A percentile compares a stretch with the other conserved stretches of the same genome.
phyloP scores from a whole-genome alignment of 106 monocot species.

The Dendrobium nobile region DNA sequence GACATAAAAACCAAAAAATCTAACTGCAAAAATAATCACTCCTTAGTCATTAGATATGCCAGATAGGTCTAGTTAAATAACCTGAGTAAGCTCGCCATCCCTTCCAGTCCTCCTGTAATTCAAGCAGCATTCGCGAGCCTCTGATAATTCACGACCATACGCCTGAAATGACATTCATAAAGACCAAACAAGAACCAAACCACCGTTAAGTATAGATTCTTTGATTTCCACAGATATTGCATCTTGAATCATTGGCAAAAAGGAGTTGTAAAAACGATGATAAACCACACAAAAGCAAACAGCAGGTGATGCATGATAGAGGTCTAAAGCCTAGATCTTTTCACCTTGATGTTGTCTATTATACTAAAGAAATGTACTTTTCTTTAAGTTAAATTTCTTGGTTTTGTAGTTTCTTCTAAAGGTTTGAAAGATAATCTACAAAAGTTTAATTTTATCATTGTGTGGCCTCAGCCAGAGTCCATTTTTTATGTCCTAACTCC shows the following conservation, averaged over 20 bases:
- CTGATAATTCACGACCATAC: constrained; percentile 87
- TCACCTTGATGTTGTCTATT: no score
- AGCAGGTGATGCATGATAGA: background rate
- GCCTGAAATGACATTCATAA: constrained; percentile 34
- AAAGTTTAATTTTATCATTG: background rate
- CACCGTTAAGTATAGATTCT: background rate
- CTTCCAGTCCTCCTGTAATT: constrained; percentile 85
- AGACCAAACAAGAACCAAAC: background rate
- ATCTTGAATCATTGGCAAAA: background rate
- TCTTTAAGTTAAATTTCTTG: background rate
- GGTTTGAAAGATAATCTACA: background rate
- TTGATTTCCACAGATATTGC: background rate
- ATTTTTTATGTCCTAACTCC: no score
- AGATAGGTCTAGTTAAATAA: constrained; percentile 9
- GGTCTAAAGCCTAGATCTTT: background rate
- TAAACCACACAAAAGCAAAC: background rate
- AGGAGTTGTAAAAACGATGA: background rate
- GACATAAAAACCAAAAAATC: background rate
- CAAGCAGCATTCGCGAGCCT: constrained; percentile 89
- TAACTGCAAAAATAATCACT: background rate
- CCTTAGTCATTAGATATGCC: background rate
- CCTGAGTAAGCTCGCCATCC: constrained; percentile 96
- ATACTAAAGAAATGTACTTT: no score
- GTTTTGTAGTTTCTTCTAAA: no score
- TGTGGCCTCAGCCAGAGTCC: no score